Conservation (phyloP, 139 green algal genomes). For the Chlamydomonas sphaeroides region DNA sequence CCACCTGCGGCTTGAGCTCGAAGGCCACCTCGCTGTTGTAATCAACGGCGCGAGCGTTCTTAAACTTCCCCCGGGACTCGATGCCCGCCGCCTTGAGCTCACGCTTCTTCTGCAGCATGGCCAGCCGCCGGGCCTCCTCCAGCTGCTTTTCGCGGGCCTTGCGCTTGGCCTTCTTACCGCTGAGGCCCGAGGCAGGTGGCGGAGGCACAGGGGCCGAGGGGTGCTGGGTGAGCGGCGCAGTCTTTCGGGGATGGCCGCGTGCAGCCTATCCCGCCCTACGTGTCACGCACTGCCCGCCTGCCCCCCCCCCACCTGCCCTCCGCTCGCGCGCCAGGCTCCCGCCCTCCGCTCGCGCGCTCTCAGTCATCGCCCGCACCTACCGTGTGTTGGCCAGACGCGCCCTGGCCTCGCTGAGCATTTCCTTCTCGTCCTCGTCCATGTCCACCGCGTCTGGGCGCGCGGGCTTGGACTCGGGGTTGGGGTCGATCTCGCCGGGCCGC, state of each 20-base stretch:
- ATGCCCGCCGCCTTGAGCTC: slow-evolving; percentile 77
- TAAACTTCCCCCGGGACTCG: slow-evolving; percentile 6
- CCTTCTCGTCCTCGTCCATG: slow-evolving; percentile 99
- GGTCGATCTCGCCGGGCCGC: slow-evolving; percentile 97
- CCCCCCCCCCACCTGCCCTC: too few relatives aligned
- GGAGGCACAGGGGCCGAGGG: not conserved
- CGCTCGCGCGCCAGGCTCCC: too few relatives aligned
- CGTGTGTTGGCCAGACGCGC: slow-evolving; percentile 97
- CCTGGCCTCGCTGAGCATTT: slow-evolving; percentile 98
- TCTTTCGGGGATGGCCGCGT: too few relatives aligned
- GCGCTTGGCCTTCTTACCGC: slow-evolving; percentile 99
- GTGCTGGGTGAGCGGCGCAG: too few relatives aligned
- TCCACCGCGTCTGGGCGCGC: slow-evolving; percentile 95
- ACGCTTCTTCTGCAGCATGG: slow-evolving; percentile 95
- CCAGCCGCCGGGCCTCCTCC: slow-evolving; percentile 96
- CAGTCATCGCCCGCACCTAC: too few relatives aligned
- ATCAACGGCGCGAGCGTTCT: slow-evolving; percentile 72
- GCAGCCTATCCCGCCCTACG: too few relatives aligned
- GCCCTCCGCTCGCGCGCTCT: too few relatives aligned
- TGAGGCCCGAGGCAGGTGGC: slow-evolving; percentile 35
- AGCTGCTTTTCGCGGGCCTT: slow-evolving; percentile 98
- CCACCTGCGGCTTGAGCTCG: slow-evolving; percentile 83
- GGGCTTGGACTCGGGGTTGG: slow-evolving; percentile 96
- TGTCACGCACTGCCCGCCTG: too few relatives aligned
- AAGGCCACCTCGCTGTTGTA: slow-evolving; percentile 94